These are phyloP conservation scores for Verticillium nonalfalfae DNA, from an alignment of 2,329 filamentous ascomycete species.

Conservation along the genomic window DNA sequence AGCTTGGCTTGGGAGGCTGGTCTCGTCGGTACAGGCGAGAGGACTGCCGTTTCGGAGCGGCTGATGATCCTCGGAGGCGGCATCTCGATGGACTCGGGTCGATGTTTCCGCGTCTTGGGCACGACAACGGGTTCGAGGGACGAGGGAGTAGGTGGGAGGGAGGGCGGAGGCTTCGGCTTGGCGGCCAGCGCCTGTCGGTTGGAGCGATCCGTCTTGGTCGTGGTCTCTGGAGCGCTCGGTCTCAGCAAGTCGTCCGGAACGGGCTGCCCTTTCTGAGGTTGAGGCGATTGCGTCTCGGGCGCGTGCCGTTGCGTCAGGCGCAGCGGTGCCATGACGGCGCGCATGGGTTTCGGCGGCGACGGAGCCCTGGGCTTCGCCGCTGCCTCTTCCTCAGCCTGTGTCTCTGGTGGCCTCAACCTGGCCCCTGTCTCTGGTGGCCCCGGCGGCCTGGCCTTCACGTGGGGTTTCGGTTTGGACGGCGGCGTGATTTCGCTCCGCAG, in stretches of 20 bases:
- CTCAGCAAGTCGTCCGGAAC: not conserved
- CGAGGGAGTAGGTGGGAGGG: not conserved
- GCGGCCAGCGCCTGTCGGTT: not conserved
- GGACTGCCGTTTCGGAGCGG: constrained; percentile 15
- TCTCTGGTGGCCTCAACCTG: constrained; percentile 11
- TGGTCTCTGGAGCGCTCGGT: not conserved
- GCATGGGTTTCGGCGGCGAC: not conserved
- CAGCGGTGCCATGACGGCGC: not conserved
- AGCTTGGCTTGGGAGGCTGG: constrained; percentile 11
- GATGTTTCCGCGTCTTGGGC: constrained; percentile 5
- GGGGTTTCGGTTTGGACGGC: constrained; percentile 19
- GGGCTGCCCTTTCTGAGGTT: not conserved
- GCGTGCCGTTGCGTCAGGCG: not conserved
- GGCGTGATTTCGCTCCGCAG: not conserved
- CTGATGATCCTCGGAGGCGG: constrained; percentile 13
- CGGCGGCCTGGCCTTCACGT: constrained; percentile 16
- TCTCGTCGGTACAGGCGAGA: constrained; percentile 25
- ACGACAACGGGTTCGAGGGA: not conserved
- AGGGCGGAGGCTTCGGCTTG: not conserved
- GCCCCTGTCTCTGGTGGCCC: constrained; percentile 9
- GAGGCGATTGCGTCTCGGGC: not conserved
- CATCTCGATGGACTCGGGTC: constrained; percentile 3
- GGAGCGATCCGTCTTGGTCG: not conserved
- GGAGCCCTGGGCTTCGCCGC: not conserved
- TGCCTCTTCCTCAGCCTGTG: not conserved